Evolutionary conservation across 495 filamentous ascomycete species (phyloP), one percentile per base, ranked within the genome.

Genomic region (Hypoxylon perforatum): DNA sequence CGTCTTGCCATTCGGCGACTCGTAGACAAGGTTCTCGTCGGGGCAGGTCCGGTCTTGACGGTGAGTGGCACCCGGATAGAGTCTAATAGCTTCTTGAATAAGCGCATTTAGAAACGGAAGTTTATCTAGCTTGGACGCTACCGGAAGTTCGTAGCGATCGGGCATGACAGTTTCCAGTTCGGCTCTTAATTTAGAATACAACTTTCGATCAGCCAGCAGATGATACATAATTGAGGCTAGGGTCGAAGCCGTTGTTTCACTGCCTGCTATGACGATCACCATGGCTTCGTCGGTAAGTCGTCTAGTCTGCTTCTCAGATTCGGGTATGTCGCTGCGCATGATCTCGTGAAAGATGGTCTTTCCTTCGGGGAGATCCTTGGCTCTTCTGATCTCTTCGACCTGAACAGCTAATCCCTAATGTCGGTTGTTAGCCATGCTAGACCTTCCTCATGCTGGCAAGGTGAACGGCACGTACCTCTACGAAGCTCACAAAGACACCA

Each of bases 101-200:
- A 80, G 69, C 11, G 77, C 82, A 12, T 70, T 63, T 2, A 85
- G 70, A 46, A 79, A 79, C 2, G 77, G 76, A 23, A 89, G 69
- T 23, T 77, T 56, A 44, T 88, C 85, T 14, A 88, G 74, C 15
- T 79, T 69, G 21, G 55, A 52, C 69, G 76, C 81, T 15, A 78
- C 56, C 17, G 49, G 46, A 28, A 38, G 41, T 23, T 46, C 56
- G 74, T 74, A 21, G 65, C 70, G 56, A 49, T 75, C 57, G n/a
- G 61, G 52, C 25, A 65, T 63, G 5, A 56, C 63, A 6, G 41
- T 42, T 12, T 49, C 44, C 0, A 80, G 64, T 59, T 80, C 77
- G 7, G 56, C 51, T 8, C 65, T 63, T 6, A 80, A 69, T 35
- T 50, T 57, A 21, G 30, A 36, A 11, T 61, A 56, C 1, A 71